A percentile compares a stretch with the other conserved stretches of the same genome.
phyloP scores from a whole-genome alignment of 1,139 yeast species.

The Nakaseomyces sp. region DNA sequence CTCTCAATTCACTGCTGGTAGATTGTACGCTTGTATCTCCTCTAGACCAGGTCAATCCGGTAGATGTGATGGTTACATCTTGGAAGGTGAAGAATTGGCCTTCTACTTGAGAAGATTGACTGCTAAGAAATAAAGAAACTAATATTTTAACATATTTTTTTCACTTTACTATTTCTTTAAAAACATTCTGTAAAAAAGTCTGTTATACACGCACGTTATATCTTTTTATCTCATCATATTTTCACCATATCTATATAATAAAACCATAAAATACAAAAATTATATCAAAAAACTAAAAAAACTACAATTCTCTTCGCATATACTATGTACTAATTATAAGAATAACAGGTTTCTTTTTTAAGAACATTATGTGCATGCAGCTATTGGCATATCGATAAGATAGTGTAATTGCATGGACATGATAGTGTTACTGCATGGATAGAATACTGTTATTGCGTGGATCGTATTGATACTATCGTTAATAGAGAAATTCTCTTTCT shows the following conservation, averaged over 20 bases:
- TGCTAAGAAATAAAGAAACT: constrained; percentile 73
- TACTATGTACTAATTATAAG: neutral
- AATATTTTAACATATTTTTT: neutral
- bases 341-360: constrained; percentile 4
- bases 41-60: constrained; percentile 99
- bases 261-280: constrained; percentile 6
- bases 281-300: constrained; percentile 5
- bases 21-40: constrained; percentile 96
- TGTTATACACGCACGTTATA: constrained; percentile 6
- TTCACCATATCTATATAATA: constrained; percentile 4
- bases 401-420: no score
- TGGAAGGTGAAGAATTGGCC: constrained; percentile 99
- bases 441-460: no score
- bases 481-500: no score
- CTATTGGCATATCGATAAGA: no score
- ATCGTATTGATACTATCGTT: no score
- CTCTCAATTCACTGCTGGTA: constrained; percentile 96
- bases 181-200: no score
- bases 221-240: constrained; percentile 4
- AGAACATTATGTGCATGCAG: no score
- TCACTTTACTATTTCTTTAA: no score
- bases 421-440: no score
- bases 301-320: constrained; percentile 5
- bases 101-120: constrained; percentile 99
- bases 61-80: constrained; percentile 99